Conservation (phyloP, 345 rosid species). For the Chamaenerion angustifolium region DNA sequence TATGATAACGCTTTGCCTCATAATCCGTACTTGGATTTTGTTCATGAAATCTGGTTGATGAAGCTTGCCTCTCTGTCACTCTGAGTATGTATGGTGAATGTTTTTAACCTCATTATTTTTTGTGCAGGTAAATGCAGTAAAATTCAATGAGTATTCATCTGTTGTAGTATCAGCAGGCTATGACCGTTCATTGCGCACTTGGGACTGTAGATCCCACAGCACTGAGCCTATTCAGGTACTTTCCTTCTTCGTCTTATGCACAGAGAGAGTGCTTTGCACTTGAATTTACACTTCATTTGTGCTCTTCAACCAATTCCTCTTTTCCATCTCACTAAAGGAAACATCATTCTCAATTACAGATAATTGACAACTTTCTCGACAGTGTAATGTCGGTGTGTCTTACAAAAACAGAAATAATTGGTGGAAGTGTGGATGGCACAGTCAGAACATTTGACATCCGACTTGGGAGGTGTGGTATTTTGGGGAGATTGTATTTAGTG, state of each 20-base stretch:
- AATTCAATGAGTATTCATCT: constrained; percentile 68
- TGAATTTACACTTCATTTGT: not conserved
- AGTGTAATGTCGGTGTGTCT: constrained; percentile 93
- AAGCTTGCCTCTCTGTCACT: no score
- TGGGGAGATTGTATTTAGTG: no score
- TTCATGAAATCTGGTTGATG: no score
- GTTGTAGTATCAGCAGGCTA: constrained; percentile 91
- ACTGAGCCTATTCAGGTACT: constrained; percentile 88
- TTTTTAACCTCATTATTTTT: not conserved
- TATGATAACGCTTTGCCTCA: not conserved
- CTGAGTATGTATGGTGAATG: no score
- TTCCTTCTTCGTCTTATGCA: not conserved
- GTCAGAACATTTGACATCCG: constrained; percentile 95
- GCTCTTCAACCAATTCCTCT: not conserved
- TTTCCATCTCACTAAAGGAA: constrained; percentile 3
- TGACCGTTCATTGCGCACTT: constrained; percentile 77
- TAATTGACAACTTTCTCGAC: constrained; percentile 68
- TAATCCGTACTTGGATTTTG: not conserved
- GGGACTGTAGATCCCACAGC: constrained; percentile 97
- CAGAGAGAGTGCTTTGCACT: not conserved
- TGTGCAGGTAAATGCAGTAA: constrained; percentile 79
- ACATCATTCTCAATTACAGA: constrained; percentile 21
- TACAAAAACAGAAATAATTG: constrained; percentile 83
- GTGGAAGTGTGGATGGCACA: constrained; percentile 97
- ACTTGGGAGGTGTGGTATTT: constrained; percentile 52